Evolutionary conservation across 495 filamentous ascomycete genomes (phyloP).

Genomic region (Rusavskia elegans): DNA sequence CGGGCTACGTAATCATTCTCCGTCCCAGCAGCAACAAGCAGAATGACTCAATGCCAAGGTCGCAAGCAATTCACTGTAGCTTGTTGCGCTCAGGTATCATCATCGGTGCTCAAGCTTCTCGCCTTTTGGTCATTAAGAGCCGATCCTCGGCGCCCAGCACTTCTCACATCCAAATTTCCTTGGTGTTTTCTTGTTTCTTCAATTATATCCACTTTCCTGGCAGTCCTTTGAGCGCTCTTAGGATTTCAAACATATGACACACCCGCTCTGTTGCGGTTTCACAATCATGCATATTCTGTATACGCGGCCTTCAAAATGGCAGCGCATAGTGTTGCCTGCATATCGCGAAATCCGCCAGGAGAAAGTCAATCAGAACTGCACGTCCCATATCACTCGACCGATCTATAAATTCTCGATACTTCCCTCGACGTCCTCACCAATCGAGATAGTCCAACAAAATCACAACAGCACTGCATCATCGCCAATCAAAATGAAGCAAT

Average conservation of each 20-base stretch:
- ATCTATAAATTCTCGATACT: background rate
- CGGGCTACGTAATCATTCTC: no score
- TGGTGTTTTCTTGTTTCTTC: background rate
- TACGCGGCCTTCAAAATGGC: background rate
- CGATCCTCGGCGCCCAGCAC: background rate
- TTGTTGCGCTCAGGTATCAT: no score
- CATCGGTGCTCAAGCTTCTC: background rate
- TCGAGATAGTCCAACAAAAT: background rate
- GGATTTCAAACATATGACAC: background rate
- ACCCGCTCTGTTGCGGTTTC: conserved; percentile 7
- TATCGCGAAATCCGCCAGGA: background rate
- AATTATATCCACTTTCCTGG: background rate
- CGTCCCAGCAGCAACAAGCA: no score
- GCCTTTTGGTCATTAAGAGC: background rate
- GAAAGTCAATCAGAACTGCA: background rate
- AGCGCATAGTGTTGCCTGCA: background rate
- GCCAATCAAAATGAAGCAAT: background rate
- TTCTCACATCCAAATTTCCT: background rate
- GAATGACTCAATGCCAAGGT: no score
- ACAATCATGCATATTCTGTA: background rate
- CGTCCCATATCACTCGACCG: no score
- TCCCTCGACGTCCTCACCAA: background rate
- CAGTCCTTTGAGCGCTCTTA: background rate
- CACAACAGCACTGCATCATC: background rate
- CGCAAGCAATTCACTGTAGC: no score